Evolutionary conservation across 2,329 filamentous ascomycete genomes (phyloP).

Genomic region (Talaromyces islandicus): DNA sequence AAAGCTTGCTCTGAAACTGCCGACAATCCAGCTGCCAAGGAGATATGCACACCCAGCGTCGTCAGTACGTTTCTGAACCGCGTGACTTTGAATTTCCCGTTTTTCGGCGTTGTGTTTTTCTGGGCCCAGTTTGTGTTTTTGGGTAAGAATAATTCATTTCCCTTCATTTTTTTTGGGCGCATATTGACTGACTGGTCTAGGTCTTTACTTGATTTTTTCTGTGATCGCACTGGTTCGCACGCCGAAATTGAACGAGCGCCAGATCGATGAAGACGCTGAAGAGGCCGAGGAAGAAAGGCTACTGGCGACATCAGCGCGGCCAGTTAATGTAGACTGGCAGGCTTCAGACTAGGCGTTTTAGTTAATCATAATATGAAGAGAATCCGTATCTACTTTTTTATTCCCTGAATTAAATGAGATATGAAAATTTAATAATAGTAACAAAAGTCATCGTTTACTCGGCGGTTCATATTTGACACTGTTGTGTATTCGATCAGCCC

Average conservation of each 20-base stretch:
- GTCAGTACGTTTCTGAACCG: slow-evolving; percentile 91
- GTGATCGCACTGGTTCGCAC: slow-evolving; percentile 72
- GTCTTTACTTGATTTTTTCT: slow-evolving; percentile 75
- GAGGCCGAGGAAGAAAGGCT: slow-evolving; percentile 91
- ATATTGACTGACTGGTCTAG: slow-evolving; percentile 18
- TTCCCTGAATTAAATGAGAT: neutral
- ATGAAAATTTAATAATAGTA: neutral
- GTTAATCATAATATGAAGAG: neutral
- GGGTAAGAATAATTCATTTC: slow-evolving; percentile 32
- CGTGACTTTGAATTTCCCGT: slow-evolving; percentile 87
- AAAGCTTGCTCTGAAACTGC: slow-evolving; percentile 75
- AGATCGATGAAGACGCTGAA: slow-evolving; percentile 83
- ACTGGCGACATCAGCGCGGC: slow-evolving; percentile 71
- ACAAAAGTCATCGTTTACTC: slow-evolving; percentile 8
- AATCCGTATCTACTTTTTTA: neutral
- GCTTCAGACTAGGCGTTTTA: slow-evolving; percentile 25
- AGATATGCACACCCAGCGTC: slow-evolving; percentile 84
- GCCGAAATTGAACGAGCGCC: slow-evolving; percentile 67
- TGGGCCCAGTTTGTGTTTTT: slow-evolving; percentile 96
- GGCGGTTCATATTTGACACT: slow-evolving; percentile 53
- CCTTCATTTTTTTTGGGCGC: too few relatives aligned
- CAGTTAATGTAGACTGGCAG: slow-evolving; percentile 83
- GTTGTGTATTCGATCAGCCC: slow-evolving; percentile 63
- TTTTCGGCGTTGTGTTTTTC: slow-evolving; percentile 88
- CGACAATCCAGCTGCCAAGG: slow-evolving; percentile 62